Base-by-base conservation (phyloP, 116 monocot genomes). In the Dioscorea cayenensis region DNA sequence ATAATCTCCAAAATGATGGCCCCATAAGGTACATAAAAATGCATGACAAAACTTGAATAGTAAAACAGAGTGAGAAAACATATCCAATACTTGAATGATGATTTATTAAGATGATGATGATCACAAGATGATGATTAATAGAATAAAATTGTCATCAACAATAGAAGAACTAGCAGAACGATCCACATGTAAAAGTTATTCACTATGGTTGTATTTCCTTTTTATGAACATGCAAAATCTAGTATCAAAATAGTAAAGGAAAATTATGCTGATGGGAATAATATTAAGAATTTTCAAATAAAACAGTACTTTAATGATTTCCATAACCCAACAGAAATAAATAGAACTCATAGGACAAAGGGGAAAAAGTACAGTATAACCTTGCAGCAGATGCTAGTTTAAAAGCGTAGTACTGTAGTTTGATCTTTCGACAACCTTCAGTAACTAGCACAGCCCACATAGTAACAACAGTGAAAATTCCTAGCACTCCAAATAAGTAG, bases 401-500 rank as follows among this genome's bases (percentile, higher is more conserved):
- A 79, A 99, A 99, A 78, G 70, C 94, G 71, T 94, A 94, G 68
- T 94, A 94, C 60, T 86, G 83, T 66, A 94, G 76, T 78, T 91
- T 94, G 76, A 94, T 84, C 75, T 91, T 99, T 77, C 99, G 86
- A 76, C 94, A 99, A 73, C 99, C 94, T 80, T 99, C 91, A 49
- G 99, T 99, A 69, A 99, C 87, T 36, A 99, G 75, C n/a, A 99
- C 94, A 28, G 99, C 99, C 94, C 99, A 91, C 94, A 94, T 99
- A 43, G 99, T 99, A 51, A 99, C 89, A 19, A 91, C 49, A 29
- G 84, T 89, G 65, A 99, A 99, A 62, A 89, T 83, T 66, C 87
- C 91, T 72, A 87, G 29, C 66, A 99, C 73, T 50, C 72, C 91
- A 71, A 85, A 51, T 65, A 89, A 51, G 64, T 89, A 89, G 14